Conservation (phyloP, 176 grass and related monocot species). For the Themeda triandra region DNA sequence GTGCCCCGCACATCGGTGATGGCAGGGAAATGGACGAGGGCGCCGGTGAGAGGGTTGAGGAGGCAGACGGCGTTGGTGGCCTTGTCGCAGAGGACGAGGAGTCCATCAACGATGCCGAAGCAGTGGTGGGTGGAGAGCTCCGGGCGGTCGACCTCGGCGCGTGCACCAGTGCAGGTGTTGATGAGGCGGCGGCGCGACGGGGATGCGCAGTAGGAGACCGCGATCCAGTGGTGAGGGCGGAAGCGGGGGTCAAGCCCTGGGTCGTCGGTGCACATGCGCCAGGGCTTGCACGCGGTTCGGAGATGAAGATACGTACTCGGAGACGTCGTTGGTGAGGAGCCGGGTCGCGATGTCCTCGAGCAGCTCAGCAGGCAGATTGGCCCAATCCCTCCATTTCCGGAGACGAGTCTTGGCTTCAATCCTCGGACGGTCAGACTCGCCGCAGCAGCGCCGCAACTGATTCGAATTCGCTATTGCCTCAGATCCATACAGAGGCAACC, state of each 20-base stretch:
- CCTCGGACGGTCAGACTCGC: too few species aligned
- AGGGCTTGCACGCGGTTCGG: slow-evolving; percentile 3
- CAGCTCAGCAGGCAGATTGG: too few species aligned
- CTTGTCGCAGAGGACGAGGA: slow-evolving; percentile 8
- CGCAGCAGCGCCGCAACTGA: too few species aligned
- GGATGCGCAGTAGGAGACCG: not conserved
- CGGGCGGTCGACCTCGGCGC: not conserved
- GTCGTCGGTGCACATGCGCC: not conserved
- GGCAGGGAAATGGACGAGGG: not conserved
- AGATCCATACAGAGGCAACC: too few species aligned
- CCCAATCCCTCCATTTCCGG: too few species aligned
- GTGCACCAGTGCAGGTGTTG: not conserved
- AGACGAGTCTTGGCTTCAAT: not conserved
- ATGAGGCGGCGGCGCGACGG: not conserved
- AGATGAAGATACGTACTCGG: too few species aligned
- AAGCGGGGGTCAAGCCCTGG: not conserved
- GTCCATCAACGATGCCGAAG: not conserved
- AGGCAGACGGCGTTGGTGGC: not conserved
- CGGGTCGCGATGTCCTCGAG: too few species aligned
- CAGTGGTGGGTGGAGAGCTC: not conserved
- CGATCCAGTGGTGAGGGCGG: not conserved
- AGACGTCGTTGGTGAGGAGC: too few species aligned
- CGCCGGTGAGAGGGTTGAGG: slow-evolving; percentile 19
- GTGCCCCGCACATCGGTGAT: not conserved
- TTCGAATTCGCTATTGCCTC: too few species aligned